Evolutionary conservation across 345 rosid species (phyloP).

Genomic region (Microthlaspi erraticum): DNA sequence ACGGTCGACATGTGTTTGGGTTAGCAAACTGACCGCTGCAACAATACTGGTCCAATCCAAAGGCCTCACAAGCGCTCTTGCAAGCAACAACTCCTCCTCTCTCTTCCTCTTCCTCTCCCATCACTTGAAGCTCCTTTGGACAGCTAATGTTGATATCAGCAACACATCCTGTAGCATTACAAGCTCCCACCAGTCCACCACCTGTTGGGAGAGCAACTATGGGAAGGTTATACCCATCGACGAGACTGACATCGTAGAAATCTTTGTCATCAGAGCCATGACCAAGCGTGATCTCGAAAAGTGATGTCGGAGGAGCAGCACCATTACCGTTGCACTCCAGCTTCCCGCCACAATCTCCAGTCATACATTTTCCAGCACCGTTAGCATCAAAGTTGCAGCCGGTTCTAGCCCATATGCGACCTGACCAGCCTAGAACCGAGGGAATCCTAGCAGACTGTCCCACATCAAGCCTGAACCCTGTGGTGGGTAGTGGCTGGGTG

Average conservation of each 20-base stretch:
- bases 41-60: slow-evolving; percentile 83
- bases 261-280: slow-evolving; percentile 51
- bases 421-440: slow-evolving; percentile 81
- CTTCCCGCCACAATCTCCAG: slow-evolving; percentile 84
- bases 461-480: slow-evolving; percentile 67
- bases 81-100: slow-evolving; percentile 71
- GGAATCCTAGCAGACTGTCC: slow-evolving; percentile 65
- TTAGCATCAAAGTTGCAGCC: slow-evolving; percentile 71
- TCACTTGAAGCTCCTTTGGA: slow-evolving; percentile 92
- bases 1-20: slow-evolving; percentile 73
- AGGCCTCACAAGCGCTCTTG: slow-evolving; percentile 90
- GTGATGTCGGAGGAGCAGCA: slow-evolving; percentile 81
- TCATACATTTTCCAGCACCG: slow-evolving; percentile 70
- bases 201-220: slow-evolving; percentile 65
- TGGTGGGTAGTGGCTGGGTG: slow-evolving; percentile 66
- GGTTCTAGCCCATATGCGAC: slow-evolving; percentile 89
- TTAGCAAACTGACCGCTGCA: slow-evolving; percentile 93
- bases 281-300: slow-evolving; percentile 83
- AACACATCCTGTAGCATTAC: slow-evolving; percentile 84
- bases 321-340: slow-evolving; percentile 78
- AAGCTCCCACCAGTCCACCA: slow-evolving; percentile 61
- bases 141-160: slow-evolving; percentile 65
- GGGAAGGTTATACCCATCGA: slow-evolving; percentile 90
- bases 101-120: slow-evolving; percentile 49
- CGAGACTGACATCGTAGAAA: slow-evolving; percentile 81